Evolutionary conservation across 768 basidiomycete species (phyloP), one percentile per base, ranked within the genome.

Genomic region (Suillus variegatus): DNA sequence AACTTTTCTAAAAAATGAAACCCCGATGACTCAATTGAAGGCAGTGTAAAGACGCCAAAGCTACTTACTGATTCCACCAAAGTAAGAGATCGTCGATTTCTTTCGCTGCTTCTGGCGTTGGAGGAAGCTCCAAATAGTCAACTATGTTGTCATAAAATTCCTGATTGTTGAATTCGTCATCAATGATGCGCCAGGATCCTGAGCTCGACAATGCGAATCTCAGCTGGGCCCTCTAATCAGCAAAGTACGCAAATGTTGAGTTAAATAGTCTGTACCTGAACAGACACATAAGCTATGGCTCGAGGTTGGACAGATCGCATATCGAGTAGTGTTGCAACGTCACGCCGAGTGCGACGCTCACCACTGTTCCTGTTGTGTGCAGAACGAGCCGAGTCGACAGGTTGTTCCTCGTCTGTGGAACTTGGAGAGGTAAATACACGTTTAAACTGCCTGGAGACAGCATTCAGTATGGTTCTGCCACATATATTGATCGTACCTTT

Each of bases 41-140:
- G 4, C 25, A 14, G 25, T 51, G 47, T 46, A 46, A 46, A 9
- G 16, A 14, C 1, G 25, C 25, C 14, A 51, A 51, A 28, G 25
- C 13, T 51, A 46, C 68, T 67, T 14, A 71, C 44, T n/a, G 44
- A 46, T 46, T 46, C 44, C 44, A 46, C 44, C 44, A 25, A 25
- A 25, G 25, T 46, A 46, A n/a, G 3, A 46, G 20, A 4, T n/a
- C 6, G 4, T 46, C 44, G 9, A 46, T 1, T 4, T 46, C 44
- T 46, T n/a, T 46, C 9, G 0, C 20, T 4, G 44, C 44, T 46
- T 46, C 44, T 20, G 20, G 44, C 6, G 20, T 4, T n/a, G 20
- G 8, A 46, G 44, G 44, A 9, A 46, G 44, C 44, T 46, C 20
- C 0, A 46, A 8, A 10, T 46, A 46, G 44, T 46, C 20, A 0